A percentile compares a stretch with the other conserved stretches of the same genome.
Evolutionary conservation across 2,329 filamentous ascomycete genomes (phyloP).

Genomic region (Alternaria longipes): DNA sequence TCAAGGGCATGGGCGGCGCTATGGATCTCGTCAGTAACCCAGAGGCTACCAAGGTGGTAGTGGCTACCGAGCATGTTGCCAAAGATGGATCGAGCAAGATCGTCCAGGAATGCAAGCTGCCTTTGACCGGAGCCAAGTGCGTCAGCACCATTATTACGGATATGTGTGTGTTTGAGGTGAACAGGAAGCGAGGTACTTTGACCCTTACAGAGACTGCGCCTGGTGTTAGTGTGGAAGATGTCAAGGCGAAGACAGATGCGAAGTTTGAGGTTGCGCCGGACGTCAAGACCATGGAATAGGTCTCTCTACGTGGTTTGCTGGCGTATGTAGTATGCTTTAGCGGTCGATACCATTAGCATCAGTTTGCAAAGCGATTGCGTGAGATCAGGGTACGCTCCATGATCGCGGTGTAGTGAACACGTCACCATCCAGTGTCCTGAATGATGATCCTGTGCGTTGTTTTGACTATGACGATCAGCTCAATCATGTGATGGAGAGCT

Average conservation of each 20-base stretch:
- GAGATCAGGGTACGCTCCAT: background rate
- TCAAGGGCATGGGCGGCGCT: constrained; percentile 90
- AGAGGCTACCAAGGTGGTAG: constrained; percentile 82
- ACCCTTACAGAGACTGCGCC: constrained; percentile 85
- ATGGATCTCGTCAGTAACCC: constrained; percentile 93
- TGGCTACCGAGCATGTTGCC: constrained; percentile 93
- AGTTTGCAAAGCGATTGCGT: background rate
- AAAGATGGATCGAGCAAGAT: constrained; percentile 94
- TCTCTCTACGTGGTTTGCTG: background rate
- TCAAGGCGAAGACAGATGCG: constrained; percentile 86
- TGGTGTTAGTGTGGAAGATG: constrained; percentile 85
- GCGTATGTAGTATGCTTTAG: background rate
- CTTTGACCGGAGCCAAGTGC: constrained; percentile 50
- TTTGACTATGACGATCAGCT: background rate
- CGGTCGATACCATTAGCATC: background rate
- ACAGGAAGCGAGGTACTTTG: constrained; percentile 69
- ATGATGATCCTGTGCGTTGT: background rate
- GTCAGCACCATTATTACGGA: constrained; percentile 54
- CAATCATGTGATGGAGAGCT: background rate
- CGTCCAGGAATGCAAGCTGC: constrained; percentile 67
- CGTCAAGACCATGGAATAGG: constrained; percentile 75
- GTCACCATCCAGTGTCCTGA: too few relatives aligned
- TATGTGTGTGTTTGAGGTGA: constrained; percentile 68
- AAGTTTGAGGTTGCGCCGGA: constrained; percentile 80
- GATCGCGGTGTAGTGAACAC: background rate